phyloP scores from a whole-genome alignment of 1,284 basidiomycete genomes.

The Serendipita sp. region DNA sequence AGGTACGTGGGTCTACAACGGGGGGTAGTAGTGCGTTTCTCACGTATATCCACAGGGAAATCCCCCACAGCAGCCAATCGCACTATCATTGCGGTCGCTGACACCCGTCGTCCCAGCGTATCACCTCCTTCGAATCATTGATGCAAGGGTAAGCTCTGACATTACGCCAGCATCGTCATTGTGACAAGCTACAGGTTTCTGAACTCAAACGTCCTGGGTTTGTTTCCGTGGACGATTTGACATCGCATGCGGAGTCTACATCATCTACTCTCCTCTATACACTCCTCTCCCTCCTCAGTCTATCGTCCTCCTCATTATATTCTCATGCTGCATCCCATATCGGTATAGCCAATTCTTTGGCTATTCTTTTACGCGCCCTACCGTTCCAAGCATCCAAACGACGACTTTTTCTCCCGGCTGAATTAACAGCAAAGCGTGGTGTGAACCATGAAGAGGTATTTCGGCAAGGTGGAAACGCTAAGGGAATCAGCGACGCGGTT shows the following conservation, averaged over 20 bases:
- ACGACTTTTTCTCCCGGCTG: conserved; percentile 68
- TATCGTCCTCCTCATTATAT: conserved; percentile 38
- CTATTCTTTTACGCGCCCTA: conserved; percentile 61
- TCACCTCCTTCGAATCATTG: conserved; percentile 73
- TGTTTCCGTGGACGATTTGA: conserved; percentile 55
- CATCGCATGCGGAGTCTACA: conserved; percentile 62
- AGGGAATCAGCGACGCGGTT: conserved; percentile 43
- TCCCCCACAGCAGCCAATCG: conserved; percentile 72
- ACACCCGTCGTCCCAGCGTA: conserved; percentile 45
- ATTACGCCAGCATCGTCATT: conserved; percentile 12
- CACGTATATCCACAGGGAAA: conserved; percentile 36
- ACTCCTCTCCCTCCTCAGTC: conserved; percentile 55
- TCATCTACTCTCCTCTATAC: conserved; percentile 70
- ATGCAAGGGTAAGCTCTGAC: conserved; percentile 48
- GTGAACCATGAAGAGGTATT: conserved; percentile 82
- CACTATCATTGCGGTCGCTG: conserved; percentile 51
- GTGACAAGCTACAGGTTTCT: conserved; percentile 38
- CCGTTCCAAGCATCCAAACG: conserved; percentile 64
- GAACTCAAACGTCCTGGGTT: conserved; percentile 57
- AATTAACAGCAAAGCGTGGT: conserved; percentile 65
- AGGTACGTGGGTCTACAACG: conserved; percentile 32
- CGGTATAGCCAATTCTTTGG: conserved; percentile 55
- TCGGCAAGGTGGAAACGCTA: conserved; percentile 47
- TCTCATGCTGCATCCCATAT: conserved; percentile 73
- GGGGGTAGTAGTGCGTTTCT: conserved; percentile 7